Percentiles rank a stretch among this genome's conserved stretches.
These are phyloP conservation scores for Penicillium sp. DNA, from an alignment of 2,329 filamentous ascomycete genomes.

Conservation along the genomic window DNA sequence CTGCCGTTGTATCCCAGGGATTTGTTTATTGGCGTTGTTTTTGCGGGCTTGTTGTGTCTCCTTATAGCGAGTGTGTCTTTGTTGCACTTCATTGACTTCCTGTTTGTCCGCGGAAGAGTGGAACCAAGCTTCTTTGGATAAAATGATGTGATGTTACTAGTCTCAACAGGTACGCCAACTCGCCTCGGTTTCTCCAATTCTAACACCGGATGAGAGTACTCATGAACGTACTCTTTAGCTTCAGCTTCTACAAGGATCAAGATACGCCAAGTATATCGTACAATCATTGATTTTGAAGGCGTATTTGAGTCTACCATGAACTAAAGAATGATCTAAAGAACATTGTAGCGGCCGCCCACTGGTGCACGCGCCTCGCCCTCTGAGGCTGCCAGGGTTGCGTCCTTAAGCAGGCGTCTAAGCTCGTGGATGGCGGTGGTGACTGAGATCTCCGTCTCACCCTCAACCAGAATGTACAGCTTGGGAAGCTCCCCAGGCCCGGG, in stretches of 20 bases:
- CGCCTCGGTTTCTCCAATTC: background rate
- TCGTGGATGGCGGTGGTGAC: conserved; percentile 89
- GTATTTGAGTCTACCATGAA: background rate
- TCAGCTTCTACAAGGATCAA: background rate
- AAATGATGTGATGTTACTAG: background rate
- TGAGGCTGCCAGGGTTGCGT: conserved; percentile 84
- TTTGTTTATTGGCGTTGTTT: background rate
- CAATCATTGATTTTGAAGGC: background rate
- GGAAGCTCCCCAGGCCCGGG: conserved; percentile 71
- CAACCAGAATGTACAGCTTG: conserved; percentile 97
- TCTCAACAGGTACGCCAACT: background rate
- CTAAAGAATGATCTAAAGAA: conserved; percentile 68
- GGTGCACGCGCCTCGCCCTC: conserved; percentile 81
- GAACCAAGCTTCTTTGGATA: background rate
- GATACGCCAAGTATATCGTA: conserved; percentile 4
- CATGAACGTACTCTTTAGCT: background rate
- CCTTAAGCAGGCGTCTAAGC: conserved; percentile 79
- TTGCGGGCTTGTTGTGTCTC: background rate
- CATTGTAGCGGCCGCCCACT: conserved; percentile 78
- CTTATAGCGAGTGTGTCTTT: background rate
- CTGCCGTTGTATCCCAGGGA: background rate
- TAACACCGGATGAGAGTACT: background rate
- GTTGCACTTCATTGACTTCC: background rate
- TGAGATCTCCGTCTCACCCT: conserved; percentile 91
- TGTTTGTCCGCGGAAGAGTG: background rate